Conservation (phyloP, 495 filamentous ascomycete species). For the Podospora anserina region DNA sequence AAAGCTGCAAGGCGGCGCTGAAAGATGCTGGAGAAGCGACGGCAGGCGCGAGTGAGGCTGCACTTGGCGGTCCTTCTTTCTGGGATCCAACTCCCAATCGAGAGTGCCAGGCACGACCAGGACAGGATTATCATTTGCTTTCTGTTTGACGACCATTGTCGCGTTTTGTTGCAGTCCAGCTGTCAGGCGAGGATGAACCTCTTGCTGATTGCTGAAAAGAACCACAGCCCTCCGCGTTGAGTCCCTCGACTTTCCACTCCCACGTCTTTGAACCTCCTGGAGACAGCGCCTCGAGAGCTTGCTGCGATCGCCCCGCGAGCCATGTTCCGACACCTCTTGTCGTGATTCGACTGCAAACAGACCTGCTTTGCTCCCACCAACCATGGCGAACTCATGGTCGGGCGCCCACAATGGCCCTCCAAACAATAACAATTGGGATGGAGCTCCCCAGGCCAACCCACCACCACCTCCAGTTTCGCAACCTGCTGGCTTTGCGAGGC, state of each 20-base stretch:
- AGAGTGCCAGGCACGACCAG: conserved; percentile 3
- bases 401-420: conserved; percentile 24
- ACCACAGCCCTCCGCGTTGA: background rate
- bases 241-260: background rate
- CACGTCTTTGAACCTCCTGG: background rate
- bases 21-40: conserved; percentile 5
- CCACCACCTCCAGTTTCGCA: background rate
- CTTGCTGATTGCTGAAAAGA: background rate
- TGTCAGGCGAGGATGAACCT: background rate
- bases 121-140: background rate
- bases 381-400: conserved; percentile 38
- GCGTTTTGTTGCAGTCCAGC: background rate
- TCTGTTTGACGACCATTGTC: background rate
- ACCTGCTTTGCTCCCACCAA: conserved; percentile 9
- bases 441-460: background rate
- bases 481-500: conserved; percentile 24
- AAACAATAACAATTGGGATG: conserved; percentile 1
- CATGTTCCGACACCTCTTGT: conserved; percentile 20
- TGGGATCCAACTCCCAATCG: background rate
- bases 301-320: background rate
- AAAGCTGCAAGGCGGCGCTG: background rate
- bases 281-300: background rate
- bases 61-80: conserved; percentile 2
- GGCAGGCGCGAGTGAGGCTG: background rate
- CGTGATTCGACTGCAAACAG: conserved; percentile 15